These are phyloP conservation scores for Fistulifera solaris DNA, from an alignment of 108 stramenopile genomes.

Conservation along the genomic window DNA sequence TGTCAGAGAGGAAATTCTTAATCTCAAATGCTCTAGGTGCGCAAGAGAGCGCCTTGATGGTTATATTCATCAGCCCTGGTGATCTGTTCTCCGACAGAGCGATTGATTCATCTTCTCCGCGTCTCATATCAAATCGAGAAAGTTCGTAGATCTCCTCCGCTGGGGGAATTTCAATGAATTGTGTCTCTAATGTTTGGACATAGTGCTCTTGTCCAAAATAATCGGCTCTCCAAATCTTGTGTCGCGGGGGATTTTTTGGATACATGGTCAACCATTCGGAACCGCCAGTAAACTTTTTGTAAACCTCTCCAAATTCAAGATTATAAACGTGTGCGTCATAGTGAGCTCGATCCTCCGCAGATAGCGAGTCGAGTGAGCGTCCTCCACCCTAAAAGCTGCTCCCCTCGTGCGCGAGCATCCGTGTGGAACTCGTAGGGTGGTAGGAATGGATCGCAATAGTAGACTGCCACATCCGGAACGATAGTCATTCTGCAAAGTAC, in stretches of 20 bases:
- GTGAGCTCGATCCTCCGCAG: constrained; percentile 6
- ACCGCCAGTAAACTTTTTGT: constrained; percentile 40
- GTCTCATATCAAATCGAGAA: constrained; percentile 14
- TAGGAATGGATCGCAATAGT: constrained; percentile 33
- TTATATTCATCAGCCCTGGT: constrained; percentile 32
- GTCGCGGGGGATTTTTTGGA: constrained; percentile 23
- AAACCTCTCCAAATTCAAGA: constrained; percentile 26
- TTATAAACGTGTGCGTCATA: constrained; percentile 26
- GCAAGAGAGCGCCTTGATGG: constrained; percentile 27
- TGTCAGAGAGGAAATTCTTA: constrained; percentile 37
- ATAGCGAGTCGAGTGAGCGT: constrained; percentile 3
- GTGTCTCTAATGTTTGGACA: constrained; percentile 43
- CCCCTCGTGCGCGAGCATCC: constrained; percentile 22
- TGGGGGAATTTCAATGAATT: constrained; percentile 42
- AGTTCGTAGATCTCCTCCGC: constrained; percentile 13
- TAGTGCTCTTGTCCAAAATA: constrained; percentile 42
- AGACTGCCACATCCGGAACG: constrained; percentile 15
- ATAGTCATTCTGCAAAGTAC: constrained; percentile 20
- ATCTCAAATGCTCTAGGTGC: constrained; percentile 58
- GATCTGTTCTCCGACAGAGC: constrained; percentile 43
- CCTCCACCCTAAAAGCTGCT: constrained; percentile 4
- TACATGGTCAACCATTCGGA: constrained; percentile 32
- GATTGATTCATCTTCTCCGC: constrained; percentile 14
- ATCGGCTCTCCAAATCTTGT: constrained; percentile 35
- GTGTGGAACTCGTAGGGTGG: constrained; percentile 1